Evolutionary conservation across 2,329 filamentous ascomycete species (phyloP).

Genomic region (Cladosporium sp.): DNA sequence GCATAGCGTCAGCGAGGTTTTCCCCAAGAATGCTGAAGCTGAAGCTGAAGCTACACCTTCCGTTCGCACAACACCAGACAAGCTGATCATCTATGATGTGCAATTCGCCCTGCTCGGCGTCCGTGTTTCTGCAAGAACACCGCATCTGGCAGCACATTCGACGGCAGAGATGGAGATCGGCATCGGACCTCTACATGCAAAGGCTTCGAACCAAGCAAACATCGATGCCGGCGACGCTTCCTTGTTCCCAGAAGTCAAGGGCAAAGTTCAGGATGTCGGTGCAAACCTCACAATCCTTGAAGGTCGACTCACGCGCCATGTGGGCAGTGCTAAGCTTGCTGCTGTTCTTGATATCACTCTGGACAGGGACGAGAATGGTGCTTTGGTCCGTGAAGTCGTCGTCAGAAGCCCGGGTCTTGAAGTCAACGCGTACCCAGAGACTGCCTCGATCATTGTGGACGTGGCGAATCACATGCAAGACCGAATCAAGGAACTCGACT

Average conservation of each 20-base stretch:
- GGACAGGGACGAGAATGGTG: conserved; percentile 57
- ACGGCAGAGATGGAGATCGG: conserved; percentile 69
- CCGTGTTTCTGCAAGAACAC: conserved; percentile 64
- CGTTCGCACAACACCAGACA: not conserved
- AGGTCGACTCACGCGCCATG: conserved; percentile 56
- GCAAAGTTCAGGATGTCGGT: conserved; percentile 69
- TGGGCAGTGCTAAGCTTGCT: conserved; percentile 71
- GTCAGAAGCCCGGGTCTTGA: conserved; percentile 72
- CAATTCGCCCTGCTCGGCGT: conserved; percentile 70
- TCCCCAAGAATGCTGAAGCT: conserved; percentile 39
- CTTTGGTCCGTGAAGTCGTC: conserved; percentile 67
- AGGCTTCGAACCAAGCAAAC: conserved; percentile 27
- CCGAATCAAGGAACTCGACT: conserved; percentile 85
- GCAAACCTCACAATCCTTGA: conserved; percentile 66
- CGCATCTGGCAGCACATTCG: conserved; percentile 47
- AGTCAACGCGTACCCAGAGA: conserved; percentile 81
- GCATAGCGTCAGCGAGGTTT: conserved; percentile 62
- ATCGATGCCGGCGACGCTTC: conserved; percentile 19
- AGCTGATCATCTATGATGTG: conserved; percentile 57
- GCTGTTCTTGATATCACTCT: conserved; percentile 72
- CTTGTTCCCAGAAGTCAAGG: conserved; percentile 68
- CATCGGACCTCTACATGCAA: conserved; percentile 61
- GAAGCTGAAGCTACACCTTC: not conserved
- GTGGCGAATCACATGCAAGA: conserved; percentile 86
- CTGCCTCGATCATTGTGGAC: conserved; percentile 81